These are phyloP conservation scores for Carnegiea gigantea DNA, from an alignment of 179 eudicot species.

Conservation along the genomic window DNA sequence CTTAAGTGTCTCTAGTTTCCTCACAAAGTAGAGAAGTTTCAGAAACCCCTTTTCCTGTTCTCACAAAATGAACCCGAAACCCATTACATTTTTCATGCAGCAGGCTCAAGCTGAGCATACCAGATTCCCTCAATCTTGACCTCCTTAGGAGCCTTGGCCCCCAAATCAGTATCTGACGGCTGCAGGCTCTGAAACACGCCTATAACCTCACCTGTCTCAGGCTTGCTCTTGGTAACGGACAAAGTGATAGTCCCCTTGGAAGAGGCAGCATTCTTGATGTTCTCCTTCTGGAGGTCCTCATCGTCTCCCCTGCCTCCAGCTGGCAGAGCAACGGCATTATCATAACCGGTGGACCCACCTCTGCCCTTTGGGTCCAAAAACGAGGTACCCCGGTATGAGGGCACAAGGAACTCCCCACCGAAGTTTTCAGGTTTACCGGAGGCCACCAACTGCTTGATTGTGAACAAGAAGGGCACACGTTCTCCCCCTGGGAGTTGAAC, in stretches of 20 bases:
- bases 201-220: constrained; percentile 85
- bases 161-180: constrained; percentile 97
- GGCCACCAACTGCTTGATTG: constrained; percentile 89
- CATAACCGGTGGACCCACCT: constrained; percentile 95
- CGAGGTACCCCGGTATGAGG: constrained; percentile 95
- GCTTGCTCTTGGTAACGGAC: constrained; percentile 24
- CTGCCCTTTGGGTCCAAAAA: constrained; percentile 99
- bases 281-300: constrained; percentile 91
- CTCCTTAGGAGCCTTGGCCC: constrained; percentile 86
- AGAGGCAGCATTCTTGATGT: constrained; percentile 68
- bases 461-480: constrained; percentile 95
- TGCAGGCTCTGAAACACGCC: constrained; percentile 94
- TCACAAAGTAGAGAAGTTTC: constrained; percentile 18
- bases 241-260: constrained; percentile 16
- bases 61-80: constrained; percentile 23
- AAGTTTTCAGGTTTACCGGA: constrained; percentile 88
- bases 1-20: constrained; percentile 15
- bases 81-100: constrained; percentile 19
- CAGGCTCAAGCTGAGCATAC: constrained; percentile 82
- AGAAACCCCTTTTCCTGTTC: constrained; percentile 15
- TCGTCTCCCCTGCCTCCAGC: constrained; percentile 99
- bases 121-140: constrained; percentile 93
- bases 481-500: constrained; percentile 99
- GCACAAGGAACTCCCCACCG: constrained; percentile 79
- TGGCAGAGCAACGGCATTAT: constrained; percentile 94